phyloP scores from a whole-genome alignment of 257 asterid genomes.

The Solanum gracilifrons region DNA sequence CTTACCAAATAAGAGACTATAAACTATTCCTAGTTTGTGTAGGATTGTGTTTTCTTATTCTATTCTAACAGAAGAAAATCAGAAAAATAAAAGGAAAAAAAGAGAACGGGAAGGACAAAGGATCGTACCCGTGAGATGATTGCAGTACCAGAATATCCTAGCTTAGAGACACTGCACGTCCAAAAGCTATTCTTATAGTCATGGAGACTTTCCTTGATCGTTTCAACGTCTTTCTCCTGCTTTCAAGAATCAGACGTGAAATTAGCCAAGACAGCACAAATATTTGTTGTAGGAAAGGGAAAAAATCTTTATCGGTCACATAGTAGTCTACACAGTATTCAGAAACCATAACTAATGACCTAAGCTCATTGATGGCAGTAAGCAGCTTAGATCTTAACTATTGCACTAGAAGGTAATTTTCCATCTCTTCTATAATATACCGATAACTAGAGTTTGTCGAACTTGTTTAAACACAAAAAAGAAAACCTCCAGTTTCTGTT shows the following conservation, averaged over 20 bases:
- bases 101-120: neutral
- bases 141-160: constrained; percentile 94
- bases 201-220: constrained; percentile 53
- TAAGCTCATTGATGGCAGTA: neutral
- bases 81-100: neutral
- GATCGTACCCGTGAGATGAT: constrained; percentile 71
- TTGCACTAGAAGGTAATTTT: neutral
- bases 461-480: neutral
- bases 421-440: neutral
- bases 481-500: neutral
- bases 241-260: constrained; percentile 12
- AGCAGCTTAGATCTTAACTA: neutral
- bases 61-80: too few relatives aligned
- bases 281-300: neutral
- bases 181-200: constrained; percentile 80
- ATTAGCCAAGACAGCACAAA: neutral
- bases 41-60: too few relatives aligned
- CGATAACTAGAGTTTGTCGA: neutral
- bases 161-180: constrained; percentile 84
- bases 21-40: too few relatives aligned
- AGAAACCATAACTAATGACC: neutral
- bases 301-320: neutral
- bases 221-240: constrained; percentile 87
- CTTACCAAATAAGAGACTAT: too few relatives aligned
- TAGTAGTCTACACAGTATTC: neutral